Evolutionary conservation across 306 rosid species (phyloP).

Genomic region (Quercus alba): DNA sequence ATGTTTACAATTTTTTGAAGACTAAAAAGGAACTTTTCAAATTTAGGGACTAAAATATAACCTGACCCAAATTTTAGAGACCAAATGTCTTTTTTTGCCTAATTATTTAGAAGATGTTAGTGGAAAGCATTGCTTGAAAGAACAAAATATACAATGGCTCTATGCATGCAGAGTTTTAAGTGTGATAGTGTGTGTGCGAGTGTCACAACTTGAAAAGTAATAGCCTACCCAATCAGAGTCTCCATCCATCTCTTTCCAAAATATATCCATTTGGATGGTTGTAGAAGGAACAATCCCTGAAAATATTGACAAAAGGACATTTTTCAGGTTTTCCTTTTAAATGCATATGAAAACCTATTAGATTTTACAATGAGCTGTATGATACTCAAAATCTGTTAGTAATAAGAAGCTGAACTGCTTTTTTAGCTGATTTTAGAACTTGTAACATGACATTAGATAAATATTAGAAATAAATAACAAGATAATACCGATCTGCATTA

Average conservation of each 20-base stretch:
- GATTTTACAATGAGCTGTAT: neutral
- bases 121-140: slow-evolving; percentile 13
- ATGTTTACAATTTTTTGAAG: too few relatives aligned
- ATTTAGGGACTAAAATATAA: too few relatives aligned
- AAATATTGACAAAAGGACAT: slow-evolving; percentile 28
- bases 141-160: slow-evolving; percentile 1
- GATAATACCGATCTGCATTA: neutral
- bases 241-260: slow-evolving; percentile 90
- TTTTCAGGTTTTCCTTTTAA: slow-evolving; percentile 9
- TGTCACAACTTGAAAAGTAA: slow-evolving; percentile 43
- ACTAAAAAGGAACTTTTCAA: too few relatives aligned
- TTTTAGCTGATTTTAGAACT: neutral
- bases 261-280: slow-evolving; percentile 77
- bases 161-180: neutral
- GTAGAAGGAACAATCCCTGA: slow-evolving; percentile 74
- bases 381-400: neutral
- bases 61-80: too few relatives aligned
- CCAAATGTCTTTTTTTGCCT: too few relatives aligned
- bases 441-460: neutral
- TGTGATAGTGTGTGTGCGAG: slow-evolving; percentile 19
- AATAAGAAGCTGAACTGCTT: neutral
- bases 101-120: neutral
- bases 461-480: neutral
- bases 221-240: slow-evolving; percentile 96
- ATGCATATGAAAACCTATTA: slow-evolving; percentile 7